Evolutionary conservation across 768 basidiomycete species (phyloP).

Genomic region (Candolleomyces eurysporus): DNA sequence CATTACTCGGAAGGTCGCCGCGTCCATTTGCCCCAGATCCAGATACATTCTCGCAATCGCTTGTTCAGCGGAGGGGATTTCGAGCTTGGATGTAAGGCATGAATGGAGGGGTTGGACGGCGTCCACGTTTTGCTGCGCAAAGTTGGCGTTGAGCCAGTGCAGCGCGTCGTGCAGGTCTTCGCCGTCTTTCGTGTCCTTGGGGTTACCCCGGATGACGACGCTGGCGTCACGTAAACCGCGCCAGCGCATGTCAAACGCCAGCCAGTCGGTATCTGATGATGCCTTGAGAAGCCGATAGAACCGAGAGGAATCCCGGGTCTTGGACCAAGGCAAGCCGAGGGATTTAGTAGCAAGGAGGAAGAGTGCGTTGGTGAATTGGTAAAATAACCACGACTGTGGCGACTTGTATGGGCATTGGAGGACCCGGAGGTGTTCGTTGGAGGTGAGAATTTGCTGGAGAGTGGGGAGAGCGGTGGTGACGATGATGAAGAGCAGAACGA

Average conservation of each 20-base stretch:
- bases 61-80: constrained; percentile 19
- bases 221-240: constrained; percentile 24
- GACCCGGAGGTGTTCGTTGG: constrained; percentile 22
- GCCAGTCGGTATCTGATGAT: constrained; percentile 24
- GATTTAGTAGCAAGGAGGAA: constrained; percentile 15
- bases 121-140: constrained; percentile 23
- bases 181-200: constrained; percentile 17
- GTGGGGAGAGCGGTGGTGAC: constrained; percentile 25
- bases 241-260: constrained; percentile 30
- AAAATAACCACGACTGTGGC: constrained; percentile 31
- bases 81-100: constrained; percentile 20
- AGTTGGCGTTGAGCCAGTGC: constrained; percentile 28
- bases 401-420: constrained; percentile 32
- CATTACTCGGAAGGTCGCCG: constrained; percentile 27
- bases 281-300: constrained; percentile 27
- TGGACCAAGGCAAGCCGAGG: constrained; percentile 18
- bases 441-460: constrained; percentile 23
- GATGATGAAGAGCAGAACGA: constrained; percentile 8
- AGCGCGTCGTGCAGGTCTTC: constrained; percentile 24
- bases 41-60: constrained; percentile 16
- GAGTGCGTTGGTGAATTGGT: constrained; percentile 18
- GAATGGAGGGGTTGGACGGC: constrained; percentile 26
- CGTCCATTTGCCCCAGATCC: constrained; percentile 23
- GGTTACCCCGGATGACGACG: constrained; percentile 21
- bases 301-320: constrained; percentile 17